Evolutionary conservation across 768 basidiomycete species (phyloP).

Genomic region (Boletus reticuloceps): DNA sequence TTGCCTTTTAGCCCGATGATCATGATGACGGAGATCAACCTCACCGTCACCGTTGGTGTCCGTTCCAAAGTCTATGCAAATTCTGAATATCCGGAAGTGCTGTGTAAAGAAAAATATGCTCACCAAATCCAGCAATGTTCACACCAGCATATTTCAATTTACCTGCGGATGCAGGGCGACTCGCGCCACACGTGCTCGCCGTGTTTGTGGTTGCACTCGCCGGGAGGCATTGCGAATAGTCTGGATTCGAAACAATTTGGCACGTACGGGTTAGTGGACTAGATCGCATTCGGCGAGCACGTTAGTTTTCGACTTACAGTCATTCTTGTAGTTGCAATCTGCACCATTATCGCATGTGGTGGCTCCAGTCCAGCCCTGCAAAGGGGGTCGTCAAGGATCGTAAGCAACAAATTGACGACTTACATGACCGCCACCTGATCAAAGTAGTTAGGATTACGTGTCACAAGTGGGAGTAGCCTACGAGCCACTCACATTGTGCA

Average conservation of each 20-base stretch:
- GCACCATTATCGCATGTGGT: conserved; percentile 8
- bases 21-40: background rate
- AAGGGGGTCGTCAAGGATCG: background rate
- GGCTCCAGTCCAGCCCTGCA: conserved; percentile 6
- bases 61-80: conserved; percentile 7
- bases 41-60: conserved; percentile 8
- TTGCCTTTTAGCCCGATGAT: background rate
- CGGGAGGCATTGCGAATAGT: conserved; percentile 10
- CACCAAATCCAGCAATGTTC: conserved; percentile 14
- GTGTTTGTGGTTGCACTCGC: background rate
- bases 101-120: background rate
- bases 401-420: background rate
- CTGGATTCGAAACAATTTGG: background rate
- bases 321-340: conserved; percentile 2
- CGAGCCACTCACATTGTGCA: conserved; percentile 6
- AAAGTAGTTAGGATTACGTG: background rate
- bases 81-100: background rate
- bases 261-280: background rate
- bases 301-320: background rate
- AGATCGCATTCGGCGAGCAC: background rate
- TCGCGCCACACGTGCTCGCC: background rate
- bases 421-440: conserved; percentile 9
- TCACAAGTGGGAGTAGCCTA: background rate
- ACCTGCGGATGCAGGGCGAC: conserved; percentile 5
- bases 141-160: conserved; percentile 9